phyloP scores from a whole-genome alignment of 139 green algal species.

The Chlamydomonas asymmetrica region DNA sequence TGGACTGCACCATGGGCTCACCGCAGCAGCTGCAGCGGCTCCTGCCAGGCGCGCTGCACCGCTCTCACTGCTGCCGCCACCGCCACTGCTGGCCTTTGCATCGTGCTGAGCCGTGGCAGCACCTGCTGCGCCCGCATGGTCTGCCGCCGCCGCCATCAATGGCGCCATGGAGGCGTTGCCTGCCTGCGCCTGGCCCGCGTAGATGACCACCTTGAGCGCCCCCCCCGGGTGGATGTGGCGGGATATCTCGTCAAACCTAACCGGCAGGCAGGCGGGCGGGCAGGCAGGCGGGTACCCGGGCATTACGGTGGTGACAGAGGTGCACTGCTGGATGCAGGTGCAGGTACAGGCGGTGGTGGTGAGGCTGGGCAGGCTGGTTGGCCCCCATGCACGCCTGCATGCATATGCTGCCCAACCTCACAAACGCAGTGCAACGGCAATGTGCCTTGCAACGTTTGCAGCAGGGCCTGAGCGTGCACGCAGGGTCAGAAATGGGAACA shows the following conservation, averaged over 20 bases:
- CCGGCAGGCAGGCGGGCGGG: slow-evolving; percentile 80
- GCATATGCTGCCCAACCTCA: too few relatives aligned
- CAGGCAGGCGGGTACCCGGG: slow-evolving; percentile 93
- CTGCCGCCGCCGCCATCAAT: background rate
- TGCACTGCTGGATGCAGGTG: too few relatives aligned
- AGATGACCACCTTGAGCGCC: slow-evolving; percentile 64
- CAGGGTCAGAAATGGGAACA: too few relatives aligned
- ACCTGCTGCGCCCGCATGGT: slow-evolving; percentile 2
- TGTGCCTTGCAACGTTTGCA: too few relatives aligned
- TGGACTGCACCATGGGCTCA: too few relatives aligned
- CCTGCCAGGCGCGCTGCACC: background rate
- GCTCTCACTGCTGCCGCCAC: background rate
- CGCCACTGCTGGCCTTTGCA: background rate
- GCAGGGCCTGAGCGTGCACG: too few relatives aligned
- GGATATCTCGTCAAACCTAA: slow-evolving; percentile 78
- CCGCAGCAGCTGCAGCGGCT: slow-evolving; percentile 7
- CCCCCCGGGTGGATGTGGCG: slow-evolving; percentile 50
- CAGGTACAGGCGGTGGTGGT: too few relatives aligned
- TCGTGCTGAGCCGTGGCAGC: background rate
- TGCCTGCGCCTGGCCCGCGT: slow-evolving; percentile 59
- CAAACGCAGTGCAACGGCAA: too few relatives aligned
- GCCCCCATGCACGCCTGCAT: too few relatives aligned
- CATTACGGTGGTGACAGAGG: too few relatives aligned
- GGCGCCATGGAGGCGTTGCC: background rate
- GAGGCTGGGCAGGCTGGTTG: too few relatives aligned